These are phyloP conservation scores for Pugionium dolabratum DNA, from an alignment of 345 rosid species.

Conservation along the genomic window DNA sequence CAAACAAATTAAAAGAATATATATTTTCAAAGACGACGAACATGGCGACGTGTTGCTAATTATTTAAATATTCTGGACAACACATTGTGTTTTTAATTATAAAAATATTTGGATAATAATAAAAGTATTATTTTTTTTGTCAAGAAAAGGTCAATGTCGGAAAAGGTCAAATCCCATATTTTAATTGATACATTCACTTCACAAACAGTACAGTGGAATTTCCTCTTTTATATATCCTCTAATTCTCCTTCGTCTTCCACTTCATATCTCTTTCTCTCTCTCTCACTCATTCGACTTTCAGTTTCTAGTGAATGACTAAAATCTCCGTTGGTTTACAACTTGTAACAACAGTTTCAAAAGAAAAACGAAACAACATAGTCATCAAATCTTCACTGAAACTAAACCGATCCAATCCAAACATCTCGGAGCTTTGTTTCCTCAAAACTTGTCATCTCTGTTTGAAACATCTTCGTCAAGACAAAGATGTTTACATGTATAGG, in stretches of 20 bases:
- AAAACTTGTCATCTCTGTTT: conserved; percentile 60
- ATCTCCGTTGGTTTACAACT: conserved; percentile 58
- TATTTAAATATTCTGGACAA: neutral
- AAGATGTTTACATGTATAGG: conserved; percentile 91
- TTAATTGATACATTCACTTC: conserved; percentile 27
- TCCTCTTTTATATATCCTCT: conserved; percentile 28
- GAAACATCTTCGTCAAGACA: conserved; percentile 51
- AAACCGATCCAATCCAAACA: conserved; percentile 23
- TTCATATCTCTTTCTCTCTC: conserved; percentile 21
- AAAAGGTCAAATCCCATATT: conserved; percentile 30
- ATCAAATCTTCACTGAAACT: conserved; percentile 47
- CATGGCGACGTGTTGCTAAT: neutral
- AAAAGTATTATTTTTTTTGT: conserved; percentile 12
- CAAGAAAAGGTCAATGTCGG: conserved; percentile 12
- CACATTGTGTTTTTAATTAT: neutral
- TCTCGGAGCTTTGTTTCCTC: conserved; percentile 48
- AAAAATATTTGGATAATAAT: too few species aligned
- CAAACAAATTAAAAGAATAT: neutral
- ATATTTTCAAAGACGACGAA: neutral
- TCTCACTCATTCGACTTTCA: neutral
- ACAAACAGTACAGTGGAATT: conserved; percentile 2
- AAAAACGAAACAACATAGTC: conserved; percentile 46
- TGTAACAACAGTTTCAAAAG: conserved; percentile 41
- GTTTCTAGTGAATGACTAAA: conserved; percentile 20
- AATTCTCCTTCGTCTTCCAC: conserved; percentile 15